Evolutionary conservation across 2,329 filamentous ascomycete genomes (phyloP), one percentile per base, ranked within the genome.

Genomic region (Calonectria naviculata): DNA sequence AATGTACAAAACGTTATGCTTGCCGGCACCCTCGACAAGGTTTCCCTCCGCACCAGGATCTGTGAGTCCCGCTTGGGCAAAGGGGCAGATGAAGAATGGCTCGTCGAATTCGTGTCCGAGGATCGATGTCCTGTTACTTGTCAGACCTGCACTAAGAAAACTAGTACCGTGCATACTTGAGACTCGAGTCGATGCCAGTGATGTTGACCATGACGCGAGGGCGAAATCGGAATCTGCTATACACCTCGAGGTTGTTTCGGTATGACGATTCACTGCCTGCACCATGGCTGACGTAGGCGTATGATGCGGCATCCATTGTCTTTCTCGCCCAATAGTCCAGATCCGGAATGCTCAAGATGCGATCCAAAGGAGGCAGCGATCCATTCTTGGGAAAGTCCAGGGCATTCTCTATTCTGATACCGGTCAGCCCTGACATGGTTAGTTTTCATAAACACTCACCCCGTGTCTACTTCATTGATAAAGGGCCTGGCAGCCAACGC

Each of bases 221-320:
- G 58, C 85, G 83, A 49, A 89, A 81, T 62, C 81, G 82, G 75
- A 87, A 88, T 19, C 87, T 84, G 71, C 83, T 81, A 79, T 84
- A 90, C 34, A 86, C 84, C 79, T 90, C 89, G 10, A 90, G 83
- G 80, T 90, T 90, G 79, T 89, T 89, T 60, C 88, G 84, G 80
- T 89, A 89, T 2, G 84, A 85, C 84, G 85, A 89, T 80, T 90
- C 88, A 71, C 87, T 88, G 4, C 83, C 87, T 6, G 87, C 88
- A 21, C 87, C 88, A 73, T 88, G 89, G 68, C 87, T 86, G 80
- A 90, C 90, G 80, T 89, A 90, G 19, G 87, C 87, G 79, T 87
- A 90, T 75, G 86, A 84, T 26, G 80, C 75, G 13, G 74, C 71
- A 68, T 87, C 84, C 75, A 90, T 83, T 73, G 85, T 84, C 63